A percentile compares a stretch with the other conserved stretches of the same genome.
Conservation (phyloP, 176 grass and related monocot species). For the Phoenix dactylifera region DNA sequence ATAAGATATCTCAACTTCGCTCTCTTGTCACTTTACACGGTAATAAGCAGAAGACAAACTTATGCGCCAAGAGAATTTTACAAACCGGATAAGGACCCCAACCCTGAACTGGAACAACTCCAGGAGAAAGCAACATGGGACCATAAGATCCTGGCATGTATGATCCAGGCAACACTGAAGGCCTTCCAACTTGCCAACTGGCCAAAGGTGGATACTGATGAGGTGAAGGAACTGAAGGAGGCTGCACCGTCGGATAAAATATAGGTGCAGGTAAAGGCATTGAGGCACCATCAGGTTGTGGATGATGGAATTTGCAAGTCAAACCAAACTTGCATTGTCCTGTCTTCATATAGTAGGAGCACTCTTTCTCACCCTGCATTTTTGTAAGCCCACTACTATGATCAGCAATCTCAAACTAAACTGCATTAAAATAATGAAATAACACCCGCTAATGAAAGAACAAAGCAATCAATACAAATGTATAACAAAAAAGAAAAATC, state of each 20-base stretch:
- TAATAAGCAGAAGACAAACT: too few relatives aligned
- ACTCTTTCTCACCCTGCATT: conserved; percentile 85
- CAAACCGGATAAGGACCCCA: conserved; percentile 88
- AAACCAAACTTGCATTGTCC: conserved; percentile 79
- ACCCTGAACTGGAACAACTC: conserved; percentile 66
- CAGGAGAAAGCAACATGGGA: conserved; percentile 61
- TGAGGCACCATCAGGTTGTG: conserved; percentile 13
- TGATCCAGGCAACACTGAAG: conserved; percentile 38
- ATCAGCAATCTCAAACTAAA: too few relatives aligned
- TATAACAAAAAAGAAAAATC: conserved; percentile 12
- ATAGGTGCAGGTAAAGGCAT: conserved; percentile 8
- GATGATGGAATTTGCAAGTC: conserved; percentile 59
- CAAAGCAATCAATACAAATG: conserved; percentile 3
- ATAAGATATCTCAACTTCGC: conserved; percentile 2
- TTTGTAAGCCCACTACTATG: not conserved
- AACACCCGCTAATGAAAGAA: too few relatives aligned
- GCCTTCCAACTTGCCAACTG: conserved; percentile 63
- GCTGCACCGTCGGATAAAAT: conserved; percentile 13
- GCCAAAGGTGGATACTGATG: conserved; percentile 55
- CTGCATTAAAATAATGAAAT: too few relatives aligned
- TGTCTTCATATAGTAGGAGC: conserved; percentile 83
- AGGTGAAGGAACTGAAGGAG: conserved; percentile 28
- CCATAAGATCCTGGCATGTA: conserved; percentile 49
- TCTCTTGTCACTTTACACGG: not conserved
- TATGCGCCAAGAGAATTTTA: not conserved